Conservation (phyloP, 176 grass and related monocot genomes). For the Avena sativa region DNA sequence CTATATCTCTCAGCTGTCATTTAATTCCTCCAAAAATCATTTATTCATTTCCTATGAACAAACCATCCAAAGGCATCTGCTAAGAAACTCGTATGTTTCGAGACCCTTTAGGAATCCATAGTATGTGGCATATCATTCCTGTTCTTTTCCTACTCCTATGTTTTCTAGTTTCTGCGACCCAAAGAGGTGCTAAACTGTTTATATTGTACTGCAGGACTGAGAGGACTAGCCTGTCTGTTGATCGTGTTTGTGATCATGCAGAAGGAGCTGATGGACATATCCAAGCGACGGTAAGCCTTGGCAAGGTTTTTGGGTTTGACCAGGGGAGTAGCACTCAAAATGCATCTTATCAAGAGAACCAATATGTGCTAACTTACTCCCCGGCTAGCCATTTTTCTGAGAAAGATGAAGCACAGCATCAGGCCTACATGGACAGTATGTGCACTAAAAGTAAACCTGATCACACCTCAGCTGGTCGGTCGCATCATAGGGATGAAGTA, state of each 20-base stretch:
- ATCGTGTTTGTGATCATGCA: background rate
- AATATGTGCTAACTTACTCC: conserved; percentile 18
- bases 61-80: background rate
- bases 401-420: conserved; percentile 33
- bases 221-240: conserved; percentile 17
- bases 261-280: conserved; percentile 29
- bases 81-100: background rate
- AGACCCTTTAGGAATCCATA: background rate
- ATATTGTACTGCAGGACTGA: conserved; percentile 38
- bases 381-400: conserved; percentile 29
- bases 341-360: conserved; percentile 36
- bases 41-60: background rate
- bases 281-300: background rate
- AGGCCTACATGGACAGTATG: conserved; percentile 15
- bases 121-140: background rate
- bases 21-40: background rate
- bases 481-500: conserved; percentile 20
- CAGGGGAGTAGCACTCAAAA: conserved; percentile 11
- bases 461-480: conserved; percentile 19
- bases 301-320: conserved; percentile 31
- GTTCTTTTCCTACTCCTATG: background rate
- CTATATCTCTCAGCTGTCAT: background rate
- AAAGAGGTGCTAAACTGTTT: conserved; percentile 14
- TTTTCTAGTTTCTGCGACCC: background rate
- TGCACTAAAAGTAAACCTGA: conserved; percentile 26